These are phyloP conservation scores for Debaryomyces prosopidis DNA, from an alignment of 805 yeast genomes.

Conservation along the genomic window DNA sequence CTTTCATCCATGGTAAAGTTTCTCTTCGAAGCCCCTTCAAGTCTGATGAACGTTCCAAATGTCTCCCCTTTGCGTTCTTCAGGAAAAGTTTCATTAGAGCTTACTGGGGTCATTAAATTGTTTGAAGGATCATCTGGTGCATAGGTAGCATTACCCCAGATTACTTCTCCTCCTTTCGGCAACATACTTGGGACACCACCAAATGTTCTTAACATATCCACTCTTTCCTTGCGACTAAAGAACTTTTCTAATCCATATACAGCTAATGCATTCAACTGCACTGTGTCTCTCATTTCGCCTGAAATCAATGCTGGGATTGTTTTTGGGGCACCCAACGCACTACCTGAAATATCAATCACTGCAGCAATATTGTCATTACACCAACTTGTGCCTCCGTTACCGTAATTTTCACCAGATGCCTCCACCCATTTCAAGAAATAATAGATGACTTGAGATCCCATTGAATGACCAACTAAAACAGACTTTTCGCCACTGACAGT, in stretches of 20 bases:
- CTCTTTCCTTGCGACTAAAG: constrained; percentile 84
- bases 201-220: constrained; percentile 80
- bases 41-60: constrained; percentile 74
- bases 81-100: constrained; percentile 12
- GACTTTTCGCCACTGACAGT: constrained; percentile 61
- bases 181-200: constrained; percentile 97
- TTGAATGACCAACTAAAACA: constrained; percentile 86
- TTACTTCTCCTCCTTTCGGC: constrained; percentile 88
- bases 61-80: constrained; percentile 35
- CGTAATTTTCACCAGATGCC: constrained; percentile 75
- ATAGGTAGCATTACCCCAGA: constrained; percentile 76
- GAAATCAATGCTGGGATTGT: constrained; percentile 89
- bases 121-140: constrained; percentile 72
- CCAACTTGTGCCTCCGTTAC: constrained; percentile 92
- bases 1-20: constrained; percentile 69
- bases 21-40: constrained; percentile 38
- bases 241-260: constrained; percentile 93
- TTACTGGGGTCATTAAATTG: constrained; percentile 20
- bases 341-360: constrained; percentile 84
- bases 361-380: constrained; percentile 82
- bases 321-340: constrained; percentile 92
- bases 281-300: constrained; percentile 98
- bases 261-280: constrained; percentile 88
- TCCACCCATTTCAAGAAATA: constrained; percentile 97
- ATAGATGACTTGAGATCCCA: constrained; percentile 90